Base-by-base conservation (phyloP, 345 rosid species). In the Lumnitzera racemosa region DNA sequence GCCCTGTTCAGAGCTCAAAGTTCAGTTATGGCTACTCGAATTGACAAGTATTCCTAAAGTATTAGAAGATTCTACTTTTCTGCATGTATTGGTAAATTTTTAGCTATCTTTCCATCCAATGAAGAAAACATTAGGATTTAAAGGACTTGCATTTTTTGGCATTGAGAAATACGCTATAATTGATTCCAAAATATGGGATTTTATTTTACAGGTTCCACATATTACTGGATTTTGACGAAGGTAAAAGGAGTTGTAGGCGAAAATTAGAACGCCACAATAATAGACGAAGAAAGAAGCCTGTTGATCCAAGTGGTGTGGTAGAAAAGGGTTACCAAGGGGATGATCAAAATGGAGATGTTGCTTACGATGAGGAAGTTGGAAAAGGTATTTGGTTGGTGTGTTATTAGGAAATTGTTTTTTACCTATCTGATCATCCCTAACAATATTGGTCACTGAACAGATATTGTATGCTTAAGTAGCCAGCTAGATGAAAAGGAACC, bases 181-280 rank as follows among this genome's bases (percentile, higher is more conserved):
- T 23, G 29, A 24, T 24, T 24, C 24, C 14, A 46, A 41, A 24
- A 43, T 59, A 29, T 66, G 67, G 47, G 63, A 8, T 50, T 52
- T 49, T 31, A 49, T 48, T 13, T 27, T 49, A 71, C 76, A 94
- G 97, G 90, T 94, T 94, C 72, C 97, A 94, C 25, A 53, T 86
- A 56, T 74, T 94, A 58, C 55, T 82, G 4, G 90, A 94, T 80
- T 94, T 94, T 74, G 99, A 94, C 29, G 95, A 94, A 67, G 99
- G 89, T 47, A 90, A 90, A 63, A 76, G 95, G 61, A 90, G 99
- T 70, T 94, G 97, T 70, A 73, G 97, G 57, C 81, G 96, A 71
- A 94, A 94, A 79, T 74, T 94, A 64, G 97, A 94, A 86, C 88
- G 86, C 25, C 97, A 94, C 67, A 94, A 94, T 71, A 81, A 77